Conservation (phyloP, 192 early-diverging fungal genomes). For the Helicostylum pulchrum region DNA sequence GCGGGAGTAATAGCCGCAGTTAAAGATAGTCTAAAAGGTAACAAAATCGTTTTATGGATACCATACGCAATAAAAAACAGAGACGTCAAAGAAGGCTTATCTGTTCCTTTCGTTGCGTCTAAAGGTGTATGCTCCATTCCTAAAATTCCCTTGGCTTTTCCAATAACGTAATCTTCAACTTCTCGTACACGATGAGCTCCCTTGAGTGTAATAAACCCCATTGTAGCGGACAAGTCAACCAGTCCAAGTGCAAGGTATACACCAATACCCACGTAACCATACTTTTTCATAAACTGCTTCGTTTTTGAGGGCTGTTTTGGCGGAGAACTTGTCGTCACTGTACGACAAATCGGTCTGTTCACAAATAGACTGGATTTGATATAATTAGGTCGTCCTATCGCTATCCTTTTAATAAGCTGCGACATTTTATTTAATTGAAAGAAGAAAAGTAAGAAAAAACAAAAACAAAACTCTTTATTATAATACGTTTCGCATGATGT, state of each 20-base stretch:
- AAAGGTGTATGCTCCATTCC: slow-evolving; percentile 21
- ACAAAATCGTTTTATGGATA: slow-evolving; percentile 55
- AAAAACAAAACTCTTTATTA: no score
- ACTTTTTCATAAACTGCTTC: slow-evolving; percentile 47
- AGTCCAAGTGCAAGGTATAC: slow-evolving; percentile 47
- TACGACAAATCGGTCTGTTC: no score
- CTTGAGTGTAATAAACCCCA: slow-evolving; percentile 40
- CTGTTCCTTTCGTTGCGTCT: slow-evolving; percentile 16
- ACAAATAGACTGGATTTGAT: no score
- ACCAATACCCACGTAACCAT: slow-evolving; percentile 45
- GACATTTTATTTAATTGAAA: no score
- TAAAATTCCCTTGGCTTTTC: slow-evolving; percentile 29
- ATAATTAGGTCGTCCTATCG: no score
- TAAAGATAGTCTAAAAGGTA: slow-evolving; percentile 51
- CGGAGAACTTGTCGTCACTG: no score
- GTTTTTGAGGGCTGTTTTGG: slow-evolving; percentile 17
- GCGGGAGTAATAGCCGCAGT: slow-evolving; percentile 53
- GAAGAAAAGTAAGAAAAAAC: no score
- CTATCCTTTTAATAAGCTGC: no score
- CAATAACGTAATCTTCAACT: slow-evolving; percentile 44
- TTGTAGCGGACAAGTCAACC: slow-evolving; percentile 48
- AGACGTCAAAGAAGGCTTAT: slow-evolving; percentile 41
- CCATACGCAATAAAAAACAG: slow-evolving; percentile 59
- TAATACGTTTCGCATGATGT: no score
- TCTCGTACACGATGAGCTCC: slow-evolving; percentile 47